Evolutionary conservation across 2,329 filamentous ascomycete genomes (phyloP), one percentile per base, ranked within the genome.

Genomic region (Diaporthe capsici): DNA sequence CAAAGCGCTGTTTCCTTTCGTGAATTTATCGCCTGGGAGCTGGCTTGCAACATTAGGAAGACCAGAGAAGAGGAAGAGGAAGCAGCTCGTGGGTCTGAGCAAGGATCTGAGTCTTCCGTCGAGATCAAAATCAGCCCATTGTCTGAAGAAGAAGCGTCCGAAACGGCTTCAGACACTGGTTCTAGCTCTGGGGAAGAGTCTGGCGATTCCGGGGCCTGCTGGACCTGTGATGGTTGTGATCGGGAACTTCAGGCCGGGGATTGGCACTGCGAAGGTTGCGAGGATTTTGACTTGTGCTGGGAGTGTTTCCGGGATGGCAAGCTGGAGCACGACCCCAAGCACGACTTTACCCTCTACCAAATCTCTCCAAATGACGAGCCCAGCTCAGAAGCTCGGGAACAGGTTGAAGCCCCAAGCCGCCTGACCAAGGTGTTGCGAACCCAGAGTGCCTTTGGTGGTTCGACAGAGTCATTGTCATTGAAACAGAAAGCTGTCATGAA

Each of bases 271-370:
- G 57, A 47, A 8, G 12, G 25, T 8, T 72, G 70, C n/a, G 71
- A 42, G 6, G 55, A 63, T n/a, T 72, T 72, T n/a, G 71, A 72
- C 12, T 13, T 61, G n/a, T 72, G 71, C 13, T 63, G 57, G 71
- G 28, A 63, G 57, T 72, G 71, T 47, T 72, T 72, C 44, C 71
- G 71, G 22, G 44, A 61, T 39, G 71, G 55, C 13, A 63, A 72
- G n/a, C 31, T 51, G 31, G 37, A 47, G 53, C 71, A 72, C 20
- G 71, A 60, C 13, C 53, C 71, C 20, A 63, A 61, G 42, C 71
- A 72, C 22, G 31, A 63, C 42, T 72, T 72, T 12, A 53, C 44
- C 2, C 71, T 39, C 20, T 49, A 72, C 20, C 42, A 53, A 39
- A n/a, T 51, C 34, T 34, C 55, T 6, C 57, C 44, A 12, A 37